These are phyloP conservation scores for Aureobasidium sp. DNA, from an alignment of 2,329 filamentous ascomycete species.

Conservation along the genomic window DNA sequence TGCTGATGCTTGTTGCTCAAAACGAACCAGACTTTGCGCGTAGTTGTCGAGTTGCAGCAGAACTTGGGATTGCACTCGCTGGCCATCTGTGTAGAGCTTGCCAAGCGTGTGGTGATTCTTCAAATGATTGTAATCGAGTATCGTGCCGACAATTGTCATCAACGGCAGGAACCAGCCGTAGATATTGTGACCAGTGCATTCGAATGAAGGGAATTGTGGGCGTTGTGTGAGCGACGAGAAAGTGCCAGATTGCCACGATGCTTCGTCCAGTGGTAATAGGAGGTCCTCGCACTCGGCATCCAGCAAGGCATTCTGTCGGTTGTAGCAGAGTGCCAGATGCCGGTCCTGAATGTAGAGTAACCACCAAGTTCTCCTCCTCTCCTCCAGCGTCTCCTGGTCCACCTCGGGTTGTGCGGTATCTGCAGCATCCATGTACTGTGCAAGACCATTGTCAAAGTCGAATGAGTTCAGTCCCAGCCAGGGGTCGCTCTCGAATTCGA, in stretches of 20 bases:
- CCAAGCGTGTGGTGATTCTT: conserved; percentile 14
- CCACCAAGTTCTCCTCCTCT: conserved; percentile 13
- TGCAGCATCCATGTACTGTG: conserved; percentile 14
- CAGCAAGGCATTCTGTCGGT: conserved; percentile 11
- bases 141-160: conserved; percentile 15
- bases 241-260: conserved; percentile 12
- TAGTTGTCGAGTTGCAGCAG: conserved; percentile 13
- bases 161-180: conserved; percentile 15
- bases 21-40: conserved; percentile 12
- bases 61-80: conserved; percentile 12
- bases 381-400: conserved; percentile 13
- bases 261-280: conserved; percentile 10
- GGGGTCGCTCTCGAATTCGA: conserved; percentile 15
- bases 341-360: conserved; percentile 15
- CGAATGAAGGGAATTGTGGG: conserved; percentile 12
- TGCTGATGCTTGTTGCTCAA: conserved; percentile 11
- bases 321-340: conserved; percentile 14
- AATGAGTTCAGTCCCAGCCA: conserved; percentile 14
- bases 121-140: conserved; percentile 14
- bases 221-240: conserved; percentile 13
- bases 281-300: conserved; percentile 15
- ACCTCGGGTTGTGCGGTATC: neutral
- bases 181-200: conserved; percentile 15
- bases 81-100: conserved; percentile 11
- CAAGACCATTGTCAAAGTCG: conserved; percentile 13